These are phyloP conservation scores for Nicotiana sylvestris DNA, from an alignment of 257 asterid genomes.

Conservation along the genomic window DNA sequence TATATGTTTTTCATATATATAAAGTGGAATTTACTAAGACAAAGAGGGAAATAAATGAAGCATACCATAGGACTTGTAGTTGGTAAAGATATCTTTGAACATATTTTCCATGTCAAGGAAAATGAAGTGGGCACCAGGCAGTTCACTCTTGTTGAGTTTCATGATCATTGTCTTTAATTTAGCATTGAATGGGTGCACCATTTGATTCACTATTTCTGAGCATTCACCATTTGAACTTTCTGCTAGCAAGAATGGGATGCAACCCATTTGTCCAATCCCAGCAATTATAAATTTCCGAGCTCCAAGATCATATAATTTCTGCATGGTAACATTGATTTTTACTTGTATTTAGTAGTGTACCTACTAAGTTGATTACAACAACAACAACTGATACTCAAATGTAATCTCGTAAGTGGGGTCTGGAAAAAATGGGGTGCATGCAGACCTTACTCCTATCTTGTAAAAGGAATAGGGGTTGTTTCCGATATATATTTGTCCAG, in stretches of 20 bases:
- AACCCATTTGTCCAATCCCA: slow-evolving; percentile 88
- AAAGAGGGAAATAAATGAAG: not conserved
- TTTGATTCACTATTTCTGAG: slow-evolving; percentile 60
- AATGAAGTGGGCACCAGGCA: slow-evolving; percentile 53
- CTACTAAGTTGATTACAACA: no score
- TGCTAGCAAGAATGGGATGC: slow-evolving; percentile 80
- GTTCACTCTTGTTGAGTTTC: slow-evolving; percentile 41
- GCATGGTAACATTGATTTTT: not conserved
- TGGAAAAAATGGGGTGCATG: no score
- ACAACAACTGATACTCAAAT: no score
- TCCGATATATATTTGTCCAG: no score
- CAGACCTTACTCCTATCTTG: no score
- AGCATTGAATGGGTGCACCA: slow-evolving; percentile 51
- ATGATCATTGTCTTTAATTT: slow-evolving; percentile 68
- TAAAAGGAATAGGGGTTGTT: no score
- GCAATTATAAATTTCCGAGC: slow-evolving; percentile 77
- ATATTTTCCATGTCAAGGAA: slow-evolving; percentile 55
- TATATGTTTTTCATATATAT: not conserved
- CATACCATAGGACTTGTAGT: slow-evolving; percentile 61
- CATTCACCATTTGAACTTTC: slow-evolving; percentile 47
- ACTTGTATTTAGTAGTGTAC: no score
- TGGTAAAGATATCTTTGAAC: slow-evolving; percentile 72
- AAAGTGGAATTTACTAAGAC: not conserved
- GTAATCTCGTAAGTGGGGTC: no score
- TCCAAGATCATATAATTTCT: slow-evolving; percentile 83